Evolutionary conservation across 495 filamentous ascomycete species (phyloP).

Genomic region (Daldinia childiae): DNA sequence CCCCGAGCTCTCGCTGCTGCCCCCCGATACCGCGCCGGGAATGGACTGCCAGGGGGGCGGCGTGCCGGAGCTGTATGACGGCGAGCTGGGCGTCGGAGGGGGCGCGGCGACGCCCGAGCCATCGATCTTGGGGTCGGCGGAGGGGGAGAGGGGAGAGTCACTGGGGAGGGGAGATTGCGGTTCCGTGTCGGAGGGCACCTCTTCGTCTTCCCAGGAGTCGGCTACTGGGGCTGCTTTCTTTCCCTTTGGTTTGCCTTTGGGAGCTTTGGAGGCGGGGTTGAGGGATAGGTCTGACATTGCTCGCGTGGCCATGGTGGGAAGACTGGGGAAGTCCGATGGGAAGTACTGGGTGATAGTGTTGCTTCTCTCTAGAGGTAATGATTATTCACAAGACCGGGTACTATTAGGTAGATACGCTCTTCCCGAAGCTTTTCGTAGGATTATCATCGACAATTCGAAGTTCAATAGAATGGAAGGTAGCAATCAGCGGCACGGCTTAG

Average conservation of each 20-base stretch:
- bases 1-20: not conserved
- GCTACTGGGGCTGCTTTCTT: constrained; percentile 60
- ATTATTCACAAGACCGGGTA: too few relatives aligned
- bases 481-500: not conserved
- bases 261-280: constrained; percentile 14
- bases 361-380: not conserved
- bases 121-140: constrained; percentile 49
- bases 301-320: constrained; percentile 31
- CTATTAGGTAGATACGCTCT: too few relatives aligned
- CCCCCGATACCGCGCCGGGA: not conserved
- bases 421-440: too few relatives aligned
- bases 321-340: not conserved
- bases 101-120: constrained; percentile 55
- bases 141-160: constrained; percentile 45
- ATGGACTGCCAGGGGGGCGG: constrained; percentile 33
- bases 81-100: constrained; percentile 70
- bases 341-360: not conserved
- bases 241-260: constrained; percentile 34
- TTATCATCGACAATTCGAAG: not conserved
- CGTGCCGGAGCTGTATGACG: constrained; percentile 48
- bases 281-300: constrained; percentile 54
- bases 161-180: constrained; percentile 30
- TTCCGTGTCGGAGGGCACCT: constrained; percentile 53
- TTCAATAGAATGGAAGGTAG: not conserved
- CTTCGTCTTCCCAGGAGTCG: constrained; percentile 90